phyloP scores from a whole-genome alignment of 306 rosid genomes.

The Herpetospermum pedunculosum region DNA sequence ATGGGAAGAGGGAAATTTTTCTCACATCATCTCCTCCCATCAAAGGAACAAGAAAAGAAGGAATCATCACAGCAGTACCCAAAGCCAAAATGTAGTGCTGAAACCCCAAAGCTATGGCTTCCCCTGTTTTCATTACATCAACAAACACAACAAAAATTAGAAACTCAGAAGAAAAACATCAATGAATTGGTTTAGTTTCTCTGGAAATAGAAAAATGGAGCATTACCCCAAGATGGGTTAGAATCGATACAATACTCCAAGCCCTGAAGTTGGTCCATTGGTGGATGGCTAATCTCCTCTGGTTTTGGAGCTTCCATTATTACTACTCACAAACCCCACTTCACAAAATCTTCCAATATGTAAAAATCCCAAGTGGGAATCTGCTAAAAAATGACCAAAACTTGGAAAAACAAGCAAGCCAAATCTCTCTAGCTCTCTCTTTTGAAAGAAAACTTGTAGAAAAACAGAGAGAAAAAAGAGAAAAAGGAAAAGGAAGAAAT shows the following conservation, averaged over 20 bases:
- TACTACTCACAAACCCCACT: slow-evolving; percentile 13
- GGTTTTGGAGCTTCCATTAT: slow-evolving; percentile 71
- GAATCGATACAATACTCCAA: slow-evolving; percentile 93
- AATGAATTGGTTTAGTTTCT: background rate
- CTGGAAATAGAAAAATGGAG: slow-evolving; percentile 8
- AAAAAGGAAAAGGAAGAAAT: background rate
- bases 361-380: slow-evolving; percentile 19
- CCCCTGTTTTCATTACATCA: slow-evolving; percentile 45
- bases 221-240: slow-evolving; percentile 94
- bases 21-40: slow-evolving; percentile 97
- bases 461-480: slow-evolving; percentile 17
- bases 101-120: slow-evolving; percentile 76
- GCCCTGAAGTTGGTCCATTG: slow-evolving; percentile 99
- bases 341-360: slow-evolving; percentile 10
- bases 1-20: slow-evolving; percentile 8
- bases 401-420: background rate
- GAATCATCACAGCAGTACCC: slow-evolving; percentile 99
- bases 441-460: background rate
- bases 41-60: slow-evolving; percentile 87
- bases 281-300: slow-evolving; percentile 78
- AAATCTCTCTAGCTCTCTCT: background rate
- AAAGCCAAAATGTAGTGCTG: slow-evolving; percentile 94
- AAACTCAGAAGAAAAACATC: background rate
- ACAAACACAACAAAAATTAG: slow-evolving; percentile 4
- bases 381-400: slow-evolving; percentile 8